Percentiles rank a stretch among this genome's conserved stretches.
Conservation (phyloP, 1,284 basidiomycete species). For the Apiotrichum sp. region DNA sequence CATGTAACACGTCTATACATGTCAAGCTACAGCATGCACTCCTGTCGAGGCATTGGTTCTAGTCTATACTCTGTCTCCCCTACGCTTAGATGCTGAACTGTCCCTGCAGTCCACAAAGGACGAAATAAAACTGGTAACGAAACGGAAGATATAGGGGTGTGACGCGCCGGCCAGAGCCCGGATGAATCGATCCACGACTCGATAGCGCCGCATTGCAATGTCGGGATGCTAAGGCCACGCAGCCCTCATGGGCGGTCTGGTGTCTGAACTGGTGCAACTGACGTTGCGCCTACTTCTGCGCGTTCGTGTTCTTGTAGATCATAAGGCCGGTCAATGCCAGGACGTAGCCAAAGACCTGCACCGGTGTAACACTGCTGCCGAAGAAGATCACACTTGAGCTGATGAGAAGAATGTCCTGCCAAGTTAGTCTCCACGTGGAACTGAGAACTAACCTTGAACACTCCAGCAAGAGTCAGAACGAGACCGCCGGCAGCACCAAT, state of each 20-base stretch:
- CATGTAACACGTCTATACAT: not conserved
- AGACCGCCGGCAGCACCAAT: conserved; percentile 82
- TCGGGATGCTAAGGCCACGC: too few species aligned
- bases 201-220: too few species aligned
- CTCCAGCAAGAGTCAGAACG: conserved; percentile 86
- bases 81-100: not conserved
- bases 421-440: not conserved
- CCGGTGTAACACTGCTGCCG: conserved; percentile 64
- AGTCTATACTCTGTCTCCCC: not conserved
- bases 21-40: conserved; percentile 3
- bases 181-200: too few species aligned
- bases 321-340: conserved; percentile 34
- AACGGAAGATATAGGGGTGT: too few species aligned
- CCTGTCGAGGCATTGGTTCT: not conserved
- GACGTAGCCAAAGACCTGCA: conserved; percentile 64
- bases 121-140: too few species aligned
- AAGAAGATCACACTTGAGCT: conserved; percentile 78
- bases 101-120: too few species aligned
- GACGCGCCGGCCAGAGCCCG: too few species aligned
- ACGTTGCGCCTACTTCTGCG: conserved; percentile 12
- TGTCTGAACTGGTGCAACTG: too few species aligned
- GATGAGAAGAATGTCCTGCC: conserved; percentile 85
- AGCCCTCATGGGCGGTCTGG: too few species aligned
- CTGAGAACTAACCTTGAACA: conserved; percentile 63
- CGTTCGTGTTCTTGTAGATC: conserved; percentile 32